These are phyloP conservation scores for Agrocybe chaxingu DNA, from an alignment of 768 basidiomycete genomes.

Conservation along the genomic window DNA sequence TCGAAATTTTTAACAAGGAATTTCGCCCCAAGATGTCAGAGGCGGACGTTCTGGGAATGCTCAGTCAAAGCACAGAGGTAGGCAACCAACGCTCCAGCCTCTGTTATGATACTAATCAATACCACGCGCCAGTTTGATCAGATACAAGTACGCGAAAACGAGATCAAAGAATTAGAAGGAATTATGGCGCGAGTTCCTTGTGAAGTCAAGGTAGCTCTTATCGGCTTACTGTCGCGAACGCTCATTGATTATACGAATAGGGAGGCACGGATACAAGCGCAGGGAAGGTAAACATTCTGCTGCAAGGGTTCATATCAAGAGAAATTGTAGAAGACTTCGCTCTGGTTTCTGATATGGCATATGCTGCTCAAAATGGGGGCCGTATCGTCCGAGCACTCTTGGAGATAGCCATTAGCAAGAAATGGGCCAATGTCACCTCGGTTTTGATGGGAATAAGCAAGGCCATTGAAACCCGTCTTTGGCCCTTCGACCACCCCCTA, in stretches of 20 bases:
- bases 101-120: conserved; percentile 1
- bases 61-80: conserved; percentile 91
- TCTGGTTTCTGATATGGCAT: conserved; percentile 90
- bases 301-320: conserved; percentile 87
- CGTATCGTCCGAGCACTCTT: conserved; percentile 93
- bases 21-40: conserved; percentile 87
- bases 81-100: conserved; percentile 9
- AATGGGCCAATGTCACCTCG: conserved; percentile 81
- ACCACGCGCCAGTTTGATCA: conserved; percentile 73
- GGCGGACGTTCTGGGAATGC: conserved; percentile 84
- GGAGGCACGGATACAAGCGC: conserved; percentile 51
- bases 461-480: conserved; percentile 86
- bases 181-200: conserved; percentile 74
- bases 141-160: conserved; percentile 89
- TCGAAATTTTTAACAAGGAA: conserved; percentile 80
- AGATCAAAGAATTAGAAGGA: conserved; percentile 75
- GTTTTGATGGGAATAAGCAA: conserved; percentile 91
- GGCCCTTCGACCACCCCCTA: conserved; percentile 94
- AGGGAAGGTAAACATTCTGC: conserved; percentile 91
- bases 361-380: conserved; percentile 91
- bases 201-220: conserved; percentile 62
- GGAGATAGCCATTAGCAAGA: conserved; percentile 90
- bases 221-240: not conserved
- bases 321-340: conserved; percentile 91
- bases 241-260: conserved; percentile 28